Conservation (phyloP, 192 early-diverging fungal species). For the Lobosporangium transversale region DNA sequence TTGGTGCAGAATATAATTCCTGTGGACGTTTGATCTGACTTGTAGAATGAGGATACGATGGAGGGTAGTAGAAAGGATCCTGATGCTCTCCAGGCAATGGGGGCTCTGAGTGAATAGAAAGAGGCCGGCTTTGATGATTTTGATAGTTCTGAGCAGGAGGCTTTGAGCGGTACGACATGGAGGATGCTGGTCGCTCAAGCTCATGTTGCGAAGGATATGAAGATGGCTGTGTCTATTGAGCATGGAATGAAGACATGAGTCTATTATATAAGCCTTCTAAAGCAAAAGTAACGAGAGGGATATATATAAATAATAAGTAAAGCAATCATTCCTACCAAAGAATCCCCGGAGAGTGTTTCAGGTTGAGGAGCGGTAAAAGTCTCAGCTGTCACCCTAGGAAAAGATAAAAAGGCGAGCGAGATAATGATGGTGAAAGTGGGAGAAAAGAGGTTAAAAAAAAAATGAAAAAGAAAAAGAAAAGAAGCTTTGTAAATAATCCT, state of each 20-base stretch:
- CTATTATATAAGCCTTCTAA: too few species aligned
- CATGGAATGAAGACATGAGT: too few species aligned
- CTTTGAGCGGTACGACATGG: slow-evolving; percentile 29
- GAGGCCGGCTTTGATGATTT: slow-evolving; percentile 26
- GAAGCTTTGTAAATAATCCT: too few species aligned
- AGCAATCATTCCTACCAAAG: too few species aligned
- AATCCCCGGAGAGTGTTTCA: too few species aligned
- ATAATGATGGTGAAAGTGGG: too few species aligned
- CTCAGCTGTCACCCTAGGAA: too few species aligned
- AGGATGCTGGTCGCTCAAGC: slow-evolving; percentile 13
- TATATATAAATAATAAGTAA: too few species aligned
- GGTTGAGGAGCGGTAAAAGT: too few species aligned
- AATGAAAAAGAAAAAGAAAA: not conserved
- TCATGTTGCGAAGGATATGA: slow-evolving; percentile 26
- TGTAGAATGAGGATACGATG: slow-evolving; percentile 23
- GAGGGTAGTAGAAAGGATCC: slow-evolving; percentile 22
- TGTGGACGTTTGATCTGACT: slow-evolving; percentile 37
- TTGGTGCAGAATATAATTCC: slow-evolving; percentile 35
- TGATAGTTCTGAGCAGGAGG: slow-evolving; percentile 26
- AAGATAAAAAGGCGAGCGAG: too few species aligned
- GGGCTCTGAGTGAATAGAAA: slow-evolving; percentile 44
- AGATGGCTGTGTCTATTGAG: slow-evolving; percentile 6
- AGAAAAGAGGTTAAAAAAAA: not conserved
- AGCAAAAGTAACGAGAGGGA: too few species aligned
- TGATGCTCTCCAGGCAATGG: slow-evolving; percentile 26